Percentiles rank a stretch among this genome's conserved stretches.
Conservation (phyloP, 2,329 filamentous ascomycete species). For the Pseudocercospora pini-densiflorae region DNA sequence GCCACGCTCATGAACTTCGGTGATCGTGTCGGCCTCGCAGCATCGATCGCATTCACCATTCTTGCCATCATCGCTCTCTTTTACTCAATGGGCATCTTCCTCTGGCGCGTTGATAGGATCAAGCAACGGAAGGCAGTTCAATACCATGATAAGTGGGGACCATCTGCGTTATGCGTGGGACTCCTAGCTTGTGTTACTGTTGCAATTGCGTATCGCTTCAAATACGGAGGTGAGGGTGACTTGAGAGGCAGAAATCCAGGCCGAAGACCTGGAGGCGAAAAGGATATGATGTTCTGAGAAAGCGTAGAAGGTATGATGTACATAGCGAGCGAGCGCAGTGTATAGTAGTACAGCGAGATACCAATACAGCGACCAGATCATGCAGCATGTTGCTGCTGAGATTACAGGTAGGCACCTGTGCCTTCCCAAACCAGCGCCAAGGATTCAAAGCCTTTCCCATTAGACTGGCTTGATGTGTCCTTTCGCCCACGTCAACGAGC, state of each 20-base stretch:
- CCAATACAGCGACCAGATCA: not conserved
- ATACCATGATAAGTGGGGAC: constrained; percentile 90
- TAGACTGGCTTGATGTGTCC: too few species aligned
- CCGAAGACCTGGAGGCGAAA: constrained; percentile 1
- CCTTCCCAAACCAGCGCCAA: not conserved
- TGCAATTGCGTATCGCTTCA: constrained; percentile 81
- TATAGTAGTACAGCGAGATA: not conserved
- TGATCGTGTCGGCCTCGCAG: constrained; percentile 65
- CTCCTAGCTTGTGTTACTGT: constrained; percentile 74
- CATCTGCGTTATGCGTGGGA: constrained; percentile 73
- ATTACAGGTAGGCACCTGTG: not conserved
- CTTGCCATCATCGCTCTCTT: constrained; percentile 77
- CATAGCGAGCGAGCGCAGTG: not conserved
- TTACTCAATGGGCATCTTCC: constrained; percentile 82
- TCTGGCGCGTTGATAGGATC: constrained; percentile 87
- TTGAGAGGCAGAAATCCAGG: constrained; percentile 33
- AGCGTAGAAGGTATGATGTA: not conserved
- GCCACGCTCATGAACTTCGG: constrained; percentile 84
- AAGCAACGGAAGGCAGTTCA: constrained; percentile 80
- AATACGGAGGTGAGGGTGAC: constrained; percentile 55
- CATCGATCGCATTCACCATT: constrained; percentile 72
- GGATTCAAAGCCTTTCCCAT: not conserved
- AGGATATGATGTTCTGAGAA: not conserved
- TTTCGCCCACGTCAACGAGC: too few species aligned
- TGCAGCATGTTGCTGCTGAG: not conserved